Base-by-base conservation (phyloP, 352 stramenopile genomes). In the Phytopythium vexans region DNA sequence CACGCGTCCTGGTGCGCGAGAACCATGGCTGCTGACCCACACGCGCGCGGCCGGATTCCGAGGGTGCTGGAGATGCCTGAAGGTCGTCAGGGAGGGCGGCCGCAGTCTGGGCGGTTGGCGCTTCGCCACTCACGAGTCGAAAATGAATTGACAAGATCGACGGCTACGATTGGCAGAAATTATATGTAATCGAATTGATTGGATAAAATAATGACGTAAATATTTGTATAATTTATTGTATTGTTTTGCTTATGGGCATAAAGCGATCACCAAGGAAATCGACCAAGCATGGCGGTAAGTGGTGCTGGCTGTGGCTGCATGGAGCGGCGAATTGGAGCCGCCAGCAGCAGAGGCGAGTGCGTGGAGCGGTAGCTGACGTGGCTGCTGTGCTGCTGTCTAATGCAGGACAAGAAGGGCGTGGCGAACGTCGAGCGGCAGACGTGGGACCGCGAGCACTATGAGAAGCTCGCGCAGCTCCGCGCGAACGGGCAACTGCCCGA, bases 1-100 rank as follows among this genome's bases (percentile, higher is more conserved):
- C 84, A 94, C 51, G 84, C 84, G 80, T 94, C 84, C 71, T 94
- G 84, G 54, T 89, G 75, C 21, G 80, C 74, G 68, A 94, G 76
- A 75, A 94, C 84, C 84, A 94, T 94, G 40, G 31, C 71, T 43
- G 31, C 6, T 31, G 6, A 33, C 21, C 6, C 15, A 15, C 11
- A 7, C 39, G 12, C 4, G 15, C 11, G 1, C 53, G 48, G 9
- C 16, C 16, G 44, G 46, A 32, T 56, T 56, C 50, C 50, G 50
- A 42, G 50, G 50, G 50, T 56, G 50, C 35, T 5, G 32, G 34
- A 54, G 31, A 41, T 39, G 21, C 21, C 21, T 27, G 21, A 27
- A 27, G 21, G 21, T 27, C 21, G 21, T 27, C 21, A 27, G 21
- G 21, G 21, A 27, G 21, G 21, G 21, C 21, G 21, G 21, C 21